Evolutionary conservation across 768 basidiomycete species (phyloP).

Genomic region (Rhodotorula toruloides): DNA sequence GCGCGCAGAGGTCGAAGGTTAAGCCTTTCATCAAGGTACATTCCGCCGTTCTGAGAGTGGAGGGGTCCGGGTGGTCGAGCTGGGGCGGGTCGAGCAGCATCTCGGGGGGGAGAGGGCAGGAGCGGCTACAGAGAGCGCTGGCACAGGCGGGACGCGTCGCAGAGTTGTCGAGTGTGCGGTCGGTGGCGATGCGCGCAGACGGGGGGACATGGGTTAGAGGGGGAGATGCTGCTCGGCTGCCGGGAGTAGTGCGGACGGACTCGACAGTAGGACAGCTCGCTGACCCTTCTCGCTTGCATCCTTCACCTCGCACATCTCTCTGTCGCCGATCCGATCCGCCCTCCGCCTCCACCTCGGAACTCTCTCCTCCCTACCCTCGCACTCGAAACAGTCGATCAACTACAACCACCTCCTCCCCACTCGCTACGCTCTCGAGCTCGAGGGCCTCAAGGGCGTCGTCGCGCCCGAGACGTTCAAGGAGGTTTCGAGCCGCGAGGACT

Average conservation of each 20-base stretch:
- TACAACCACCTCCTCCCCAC: slow-evolving; percentile 99
- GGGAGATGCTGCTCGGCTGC: not conserved
- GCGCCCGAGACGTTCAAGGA: slow-evolving; percentile 92
- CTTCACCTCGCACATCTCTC: no score
- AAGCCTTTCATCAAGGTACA: slow-evolving; percentile 99
- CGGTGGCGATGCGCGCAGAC: not conserved
- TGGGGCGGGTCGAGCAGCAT: not conserved
- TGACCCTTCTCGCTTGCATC: not conserved
- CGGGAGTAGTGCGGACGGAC: not conserved
- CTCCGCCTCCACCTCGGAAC: not conserved
- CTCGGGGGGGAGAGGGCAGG: not conserved
- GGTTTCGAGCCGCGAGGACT: slow-evolving; percentile 75
- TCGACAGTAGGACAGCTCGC: no score
- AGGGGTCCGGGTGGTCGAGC: no score
- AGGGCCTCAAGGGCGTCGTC: slow-evolving; percentile 82
- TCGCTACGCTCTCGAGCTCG: slow-evolving; percentile 94
- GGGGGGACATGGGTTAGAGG: no score
- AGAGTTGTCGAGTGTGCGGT: no score
- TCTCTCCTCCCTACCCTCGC: not conserved
- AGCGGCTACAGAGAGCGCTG: no score
- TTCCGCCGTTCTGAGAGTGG: not conserved
- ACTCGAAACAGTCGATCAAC: slow-evolving; percentile 67
- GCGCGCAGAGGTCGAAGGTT: no score
- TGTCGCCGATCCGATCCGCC: not conserved
- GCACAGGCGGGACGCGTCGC: no score